Percentiles rank a stretch among this genome's conserved stretches.
Conservation (phyloP, 176 grass and related monocot genomes). For the Oryza punctata region DNA sequence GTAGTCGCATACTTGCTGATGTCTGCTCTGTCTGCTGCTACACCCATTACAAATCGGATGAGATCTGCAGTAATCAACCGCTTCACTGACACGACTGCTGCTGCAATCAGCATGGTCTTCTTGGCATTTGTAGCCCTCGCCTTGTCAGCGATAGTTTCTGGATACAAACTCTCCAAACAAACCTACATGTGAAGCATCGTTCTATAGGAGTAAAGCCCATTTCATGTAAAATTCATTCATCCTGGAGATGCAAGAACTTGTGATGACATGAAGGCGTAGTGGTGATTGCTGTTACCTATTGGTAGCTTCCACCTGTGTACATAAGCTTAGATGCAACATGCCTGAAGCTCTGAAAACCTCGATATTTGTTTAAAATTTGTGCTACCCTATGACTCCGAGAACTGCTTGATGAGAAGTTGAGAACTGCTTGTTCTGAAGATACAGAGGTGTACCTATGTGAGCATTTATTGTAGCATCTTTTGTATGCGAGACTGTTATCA, state of each 20-base stretch:
- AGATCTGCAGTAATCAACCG: conserved; percentile 68
- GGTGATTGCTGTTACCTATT: conserved; percentile 36
- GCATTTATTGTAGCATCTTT: neutral
- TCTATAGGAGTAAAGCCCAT: conserved; percentile 29
- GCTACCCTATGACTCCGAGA: neutral
- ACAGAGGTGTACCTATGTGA: neutral
- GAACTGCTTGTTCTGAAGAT: conserved; percentile 17
- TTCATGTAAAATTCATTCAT: neutral
- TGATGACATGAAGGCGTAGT: conserved; percentile 12
- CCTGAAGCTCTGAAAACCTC: neutral
- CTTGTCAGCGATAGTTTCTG: conserved; percentile 69
- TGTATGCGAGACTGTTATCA: neutral
- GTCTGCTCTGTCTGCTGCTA: conserved; percentile 75
- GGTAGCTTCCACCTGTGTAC: conserved; percentile 39
- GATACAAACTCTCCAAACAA: conserved; percentile 82
- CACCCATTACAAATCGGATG: conserved; percentile 87
- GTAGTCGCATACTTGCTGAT: conserved; percentile 80
- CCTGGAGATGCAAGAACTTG: conserved; percentile 12
- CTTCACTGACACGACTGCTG: conserved; percentile 69
- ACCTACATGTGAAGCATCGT: conserved; percentile 61
- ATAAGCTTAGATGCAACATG: conserved; percentile 34
- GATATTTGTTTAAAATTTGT: neutral
- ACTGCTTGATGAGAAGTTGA: neutral
- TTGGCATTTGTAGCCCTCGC: conserved; percentile 72
- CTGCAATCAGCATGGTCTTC: conserved; percentile 87